Percentiles rank a stretch among this genome's conserved stretches.
Conservation (phyloP, 2,329 filamentous ascomycete genomes). For the Aspergillus pseudotamarii region DNA sequence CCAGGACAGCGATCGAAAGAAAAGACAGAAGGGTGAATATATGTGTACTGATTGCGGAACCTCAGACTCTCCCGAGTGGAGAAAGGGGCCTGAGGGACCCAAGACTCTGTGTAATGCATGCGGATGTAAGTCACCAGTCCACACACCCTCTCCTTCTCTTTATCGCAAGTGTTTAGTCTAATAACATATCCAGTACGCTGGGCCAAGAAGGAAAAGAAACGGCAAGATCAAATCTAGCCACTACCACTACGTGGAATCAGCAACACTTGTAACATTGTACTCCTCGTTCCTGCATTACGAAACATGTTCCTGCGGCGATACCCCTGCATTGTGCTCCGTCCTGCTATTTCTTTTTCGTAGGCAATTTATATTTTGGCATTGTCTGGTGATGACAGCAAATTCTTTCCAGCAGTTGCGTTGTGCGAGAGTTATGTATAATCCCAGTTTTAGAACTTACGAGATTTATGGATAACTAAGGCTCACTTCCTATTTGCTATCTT, state of each 20-base stretch:
- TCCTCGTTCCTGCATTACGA: slow-evolving; percentile 10
- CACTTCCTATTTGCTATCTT: background rate
- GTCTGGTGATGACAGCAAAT: background rate
- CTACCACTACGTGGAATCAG: background rate
- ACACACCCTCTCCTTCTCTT: background rate
- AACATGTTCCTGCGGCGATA: slow-evolving; percentile 23
- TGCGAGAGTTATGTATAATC: background rate
- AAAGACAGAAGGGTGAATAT: slow-evolving; percentile 92
- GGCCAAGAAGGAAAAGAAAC: slow-evolving; percentile 78
- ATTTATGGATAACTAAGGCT: background rate
- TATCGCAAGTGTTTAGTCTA: background rate
- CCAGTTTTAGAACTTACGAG: background rate
- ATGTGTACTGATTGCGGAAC: slow-evolving; percentile 96
- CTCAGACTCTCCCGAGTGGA: slow-evolving; percentile 91
- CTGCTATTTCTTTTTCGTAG: background rate
- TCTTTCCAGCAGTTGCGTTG: background rate
- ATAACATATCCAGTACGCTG: slow-evolving; percentile 52
- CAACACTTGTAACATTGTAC: background rate
- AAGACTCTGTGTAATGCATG: slow-evolving; percentile 97
- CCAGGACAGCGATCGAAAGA: slow-evolving; percentile 70
- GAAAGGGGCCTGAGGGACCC: slow-evolving; percentile 87
- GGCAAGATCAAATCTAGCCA: slow-evolving; percentile 31
- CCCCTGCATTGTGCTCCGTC: slow-evolving; percentile 12
- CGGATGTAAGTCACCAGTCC: slow-evolving; percentile 62
- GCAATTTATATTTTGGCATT: background rate